Evolutionary conservation across 441 rosid genomes (phyloP), one percentile per base, ranked within the genome.

Genomic region (Gossypium trilobum): DNA sequence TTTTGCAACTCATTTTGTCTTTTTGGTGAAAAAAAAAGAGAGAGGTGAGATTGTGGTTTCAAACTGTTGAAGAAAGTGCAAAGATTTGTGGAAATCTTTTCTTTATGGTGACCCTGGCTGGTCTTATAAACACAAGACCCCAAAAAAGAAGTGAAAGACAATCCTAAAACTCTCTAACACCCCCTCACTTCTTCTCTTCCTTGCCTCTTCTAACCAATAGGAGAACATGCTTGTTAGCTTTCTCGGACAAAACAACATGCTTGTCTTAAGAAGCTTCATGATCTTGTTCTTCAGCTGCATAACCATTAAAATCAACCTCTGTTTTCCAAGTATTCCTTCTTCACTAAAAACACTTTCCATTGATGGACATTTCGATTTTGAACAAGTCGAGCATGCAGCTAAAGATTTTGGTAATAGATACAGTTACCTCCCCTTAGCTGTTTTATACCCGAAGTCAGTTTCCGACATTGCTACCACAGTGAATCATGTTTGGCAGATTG

Each of bases 361-460:
- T 1, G 85, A 85, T 6, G 99, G 99, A 46, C 87, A 83, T 80
- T 87, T 95, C 80, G 78, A 77, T 68, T 92, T 87, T 22, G 83
- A 88, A 72, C 80, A 92, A 33, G 82, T 88, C 36, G 86, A 89
- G 20, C 87, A 84, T 66, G 96, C 88, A 72, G 90, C 99, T 69
- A 90, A 66, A 74, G 99, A 95, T 71, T 95, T 95, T 19, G 99
- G 99, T 72, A 88, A 88, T 46, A 85, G 82, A 72, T 87, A 82
- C 82, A 93, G 87, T 66, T 71, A 79, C 68, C 85, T 82, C 52
- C 97, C 99, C 65, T 51, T 77, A 55, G 97, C 99, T 27, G 88
- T 95, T 54, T 82, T 95, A 39, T 82, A 95, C 75, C 99, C 99
- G 7, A 87, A 79, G 73, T 83, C 97, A 0, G 97, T 84, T 70